These are phyloP conservation scores for Avicennia marina DNA, from an alignment of 257 asterid species.

Conservation along the genomic window DNA sequence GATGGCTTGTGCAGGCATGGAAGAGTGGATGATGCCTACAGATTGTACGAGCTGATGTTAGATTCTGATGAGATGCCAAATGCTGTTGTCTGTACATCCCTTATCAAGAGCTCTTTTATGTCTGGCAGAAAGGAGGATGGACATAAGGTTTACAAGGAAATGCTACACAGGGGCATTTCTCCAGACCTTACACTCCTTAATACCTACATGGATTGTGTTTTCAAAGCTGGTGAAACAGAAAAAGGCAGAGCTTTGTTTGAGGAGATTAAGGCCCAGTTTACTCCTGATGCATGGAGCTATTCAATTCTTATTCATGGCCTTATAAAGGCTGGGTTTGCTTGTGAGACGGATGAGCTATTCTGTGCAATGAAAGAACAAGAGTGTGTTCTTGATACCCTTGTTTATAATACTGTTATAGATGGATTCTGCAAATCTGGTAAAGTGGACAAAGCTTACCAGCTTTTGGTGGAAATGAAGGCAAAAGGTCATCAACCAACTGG, in stretches of 20 bases:
- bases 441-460: constrained; percentile 95
- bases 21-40: constrained; percentile 78
- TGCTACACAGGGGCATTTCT: constrained; percentile 50
- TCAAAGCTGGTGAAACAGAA: constrained; percentile 78
- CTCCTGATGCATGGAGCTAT: constrained; percentile 80
- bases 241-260: constrained; percentile 77
- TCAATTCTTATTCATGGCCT: constrained; percentile 86
- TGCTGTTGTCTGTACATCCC: constrained; percentile 79
- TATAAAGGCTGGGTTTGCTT: constrained; percentile 79
- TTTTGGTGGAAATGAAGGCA: constrained; percentile 87
- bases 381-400: constrained; percentile 72
- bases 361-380: constrained; percentile 90
- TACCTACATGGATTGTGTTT: constrained; percentile 85
- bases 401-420: constrained; percentile 83
- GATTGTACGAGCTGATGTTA: constrained; percentile 71
- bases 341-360: constrained; percentile 77
- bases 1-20: constrained; percentile 95
- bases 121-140: constrained; percentile 83
- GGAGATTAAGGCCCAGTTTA: constrained; percentile 60
- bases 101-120: constrained; percentile 76
- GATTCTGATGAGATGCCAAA: constrained; percentile 55
- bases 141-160: constrained; percentile 87
- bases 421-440: constrained; percentile 94
- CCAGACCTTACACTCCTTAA: constrained; percentile 80
- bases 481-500: constrained; percentile 80